Evolutionary conservation across 1,284 basidiomycete species (phyloP).

Genomic region (Psilocybe mexicana): DNA sequence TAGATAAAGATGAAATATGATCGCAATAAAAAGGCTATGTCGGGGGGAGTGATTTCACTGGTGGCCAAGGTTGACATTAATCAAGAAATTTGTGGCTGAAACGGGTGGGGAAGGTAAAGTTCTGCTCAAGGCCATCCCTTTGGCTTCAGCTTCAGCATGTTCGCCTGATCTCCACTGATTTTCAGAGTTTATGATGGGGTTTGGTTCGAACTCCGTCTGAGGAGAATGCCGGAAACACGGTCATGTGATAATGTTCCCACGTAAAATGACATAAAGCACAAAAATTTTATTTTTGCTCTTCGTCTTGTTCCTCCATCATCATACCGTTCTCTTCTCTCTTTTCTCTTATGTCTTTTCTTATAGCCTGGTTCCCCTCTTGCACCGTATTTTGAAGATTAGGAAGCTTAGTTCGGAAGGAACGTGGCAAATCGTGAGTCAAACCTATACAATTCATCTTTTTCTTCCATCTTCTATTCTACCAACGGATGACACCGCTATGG

Average conservation of each 20-base stretch:
- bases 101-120: background rate
- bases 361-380: background rate
- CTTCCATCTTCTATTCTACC: slow-evolving; percentile 5
- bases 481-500: slow-evolving; percentile 88
- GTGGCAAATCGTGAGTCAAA: background rate
- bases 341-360: background rate
- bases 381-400: background rate
- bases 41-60: background rate
- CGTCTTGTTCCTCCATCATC: background rate
- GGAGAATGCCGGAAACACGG: background rate
- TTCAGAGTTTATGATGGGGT: no score
- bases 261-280: background rate
- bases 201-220: background rate
- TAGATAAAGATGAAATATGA: background rate
- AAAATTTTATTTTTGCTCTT: slow-evolving; percentile 2
- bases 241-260: slow-evolving; percentile 12
- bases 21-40: background rate
- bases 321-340: background rate
- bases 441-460: background rate
- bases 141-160: no score
- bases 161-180: background rate
- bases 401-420: background rate
- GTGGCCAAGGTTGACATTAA: no score
- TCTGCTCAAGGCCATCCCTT: no score
- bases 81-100: background rate